phyloP scores from a whole-genome alignment of 1,139 yeast genomes.

The Wickerhamiella infanticola region DNA sequence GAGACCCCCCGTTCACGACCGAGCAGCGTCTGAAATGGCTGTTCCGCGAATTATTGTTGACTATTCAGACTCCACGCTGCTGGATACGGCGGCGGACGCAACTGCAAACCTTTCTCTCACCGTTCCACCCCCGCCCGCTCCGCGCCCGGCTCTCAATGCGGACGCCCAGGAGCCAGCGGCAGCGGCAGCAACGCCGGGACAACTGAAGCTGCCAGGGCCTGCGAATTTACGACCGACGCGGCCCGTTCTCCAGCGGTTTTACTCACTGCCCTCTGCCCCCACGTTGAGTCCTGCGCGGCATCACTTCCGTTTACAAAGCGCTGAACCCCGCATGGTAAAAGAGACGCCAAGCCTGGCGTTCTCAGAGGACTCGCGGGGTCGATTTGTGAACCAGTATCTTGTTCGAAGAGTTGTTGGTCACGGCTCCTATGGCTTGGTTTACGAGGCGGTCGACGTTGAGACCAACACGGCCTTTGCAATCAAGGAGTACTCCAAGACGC shows the following conservation, averaged over 20 bases:
- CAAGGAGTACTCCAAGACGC: constrained; percentile 40
- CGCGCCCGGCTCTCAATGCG: neutral
- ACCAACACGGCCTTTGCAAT: constrained; percentile 35
- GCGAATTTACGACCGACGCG: constrained; percentile 6
- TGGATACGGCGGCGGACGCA: neutral
- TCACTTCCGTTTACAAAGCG: constrained; percentile 24
- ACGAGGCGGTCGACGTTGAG: constrained; percentile 54
- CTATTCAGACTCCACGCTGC: neutral
- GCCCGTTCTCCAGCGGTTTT: constrained; percentile 19
- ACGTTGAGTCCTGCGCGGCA: constrained; percentile 24
- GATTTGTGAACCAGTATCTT: constrained; percentile 34
- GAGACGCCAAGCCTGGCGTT: constrained; percentile 26
- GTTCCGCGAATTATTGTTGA: neutral
- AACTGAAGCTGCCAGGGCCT: neutral
- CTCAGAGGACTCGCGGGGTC: constrained; percentile 22
- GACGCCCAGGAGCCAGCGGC: neutral
- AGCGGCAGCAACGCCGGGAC: neutral
- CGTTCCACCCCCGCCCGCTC: neutral
- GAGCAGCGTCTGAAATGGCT: neutral
- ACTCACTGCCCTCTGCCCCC: constrained; percentile 22
- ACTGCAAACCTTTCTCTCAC: neutral
- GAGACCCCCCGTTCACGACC: neutral
- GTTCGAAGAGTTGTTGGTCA: constrained; percentile 55
- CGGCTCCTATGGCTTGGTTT: constrained; percentile 85
- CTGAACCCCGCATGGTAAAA: constrained; percentile 23